Evolutionary conservation across 2,329 filamentous ascomycete species (phyloP), one percentile per base, ranked within the genome.

Genomic region (Fusarium aywerte): DNA sequence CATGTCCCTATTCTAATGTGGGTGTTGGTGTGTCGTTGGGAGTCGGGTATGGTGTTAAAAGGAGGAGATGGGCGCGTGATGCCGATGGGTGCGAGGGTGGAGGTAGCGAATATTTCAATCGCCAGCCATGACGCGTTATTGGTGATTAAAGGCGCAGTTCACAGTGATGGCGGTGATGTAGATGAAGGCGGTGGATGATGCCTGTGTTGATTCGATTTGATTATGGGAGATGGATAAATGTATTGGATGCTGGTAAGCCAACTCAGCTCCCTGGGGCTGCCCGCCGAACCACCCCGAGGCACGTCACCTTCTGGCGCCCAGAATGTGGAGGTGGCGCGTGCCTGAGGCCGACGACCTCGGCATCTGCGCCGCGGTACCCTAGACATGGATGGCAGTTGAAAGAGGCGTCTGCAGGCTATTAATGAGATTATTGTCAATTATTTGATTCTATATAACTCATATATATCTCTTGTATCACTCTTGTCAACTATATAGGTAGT

Each of bases 271-370:
- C 55, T 18, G 45, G 44, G 45, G 31, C 16, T 50, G 40, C 47
- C 50, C 52, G 54, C 54, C 57, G 42, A 58, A 57, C 58, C 56
- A 57, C 58, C 45, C 70, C 70, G 70, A 73, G 70, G 70, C 66
- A 71, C 71, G 66, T 72, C 69, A 73, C 70, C 38, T 58, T 25
- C n/a, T 27, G 39, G 44, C 31, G 21, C 51, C 23, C 36, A 58
- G 38, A 66, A 51, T 62, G 65, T 69, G 65, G 65, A 72, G 68
- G 58, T 69, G 58, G 59, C 42, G 36, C 51, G 60, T 71, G 70
- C 70, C 70, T 72, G 35, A 72, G 70, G 70, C 70, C 54, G 51
- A 47, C 20, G 56, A 60, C 54, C 67, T 58, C 65, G 65, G 65
- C 50, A 52, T 61, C 36, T 50, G 20, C 40, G 31, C 60, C 51